Evolutionary conservation across 345 rosid genomes (phyloP), one percentile per base, ranked within the genome.

Genomic region (Populus euphratica): DNA sequence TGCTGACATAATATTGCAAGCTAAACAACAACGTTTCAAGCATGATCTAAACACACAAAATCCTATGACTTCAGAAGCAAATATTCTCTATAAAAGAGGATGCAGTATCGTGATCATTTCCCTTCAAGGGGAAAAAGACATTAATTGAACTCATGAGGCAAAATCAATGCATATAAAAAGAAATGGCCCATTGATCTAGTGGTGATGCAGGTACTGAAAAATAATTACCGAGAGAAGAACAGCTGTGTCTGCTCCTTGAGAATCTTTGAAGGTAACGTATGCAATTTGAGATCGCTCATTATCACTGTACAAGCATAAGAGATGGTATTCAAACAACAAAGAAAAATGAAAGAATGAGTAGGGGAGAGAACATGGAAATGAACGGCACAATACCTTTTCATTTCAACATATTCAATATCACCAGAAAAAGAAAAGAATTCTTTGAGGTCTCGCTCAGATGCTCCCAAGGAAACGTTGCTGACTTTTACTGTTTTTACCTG

Each of bases 381-480:
- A 63, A 69, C 8, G 67, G 56, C 50, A 9, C 73, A 86, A 62
- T 75, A 92, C 98, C 90, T 82, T 62, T 67, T 86, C 82, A 90
- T 76, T 70, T 93, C 93, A 59, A 91, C 88, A 78, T 83, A 80
- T 86, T 87, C 90, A 72, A 95, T 91, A 68, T 93, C 96, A 76
- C 99, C 99, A 64, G 98, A 91, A 79, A 92, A 93, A 54, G 98
- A 95, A 78, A 93, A 95, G 82, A 95, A 95, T 85, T 95, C 99
- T 87, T 86, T 93, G 62, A 95, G 85, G 74, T 93, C 95, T 63
- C 83, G 86, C 80, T 95, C 91, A 16, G 89, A 78, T 68, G 96
- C 96, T 81, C 90, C 85, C 29, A 87, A 75, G 20, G 99, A 92
- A 77, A 93, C 89, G 78, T 91, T 93, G 75, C 89, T 77, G 36